Base-by-base conservation (phyloP, 805 yeast species). In the Lipomyces lipofer region DNA sequence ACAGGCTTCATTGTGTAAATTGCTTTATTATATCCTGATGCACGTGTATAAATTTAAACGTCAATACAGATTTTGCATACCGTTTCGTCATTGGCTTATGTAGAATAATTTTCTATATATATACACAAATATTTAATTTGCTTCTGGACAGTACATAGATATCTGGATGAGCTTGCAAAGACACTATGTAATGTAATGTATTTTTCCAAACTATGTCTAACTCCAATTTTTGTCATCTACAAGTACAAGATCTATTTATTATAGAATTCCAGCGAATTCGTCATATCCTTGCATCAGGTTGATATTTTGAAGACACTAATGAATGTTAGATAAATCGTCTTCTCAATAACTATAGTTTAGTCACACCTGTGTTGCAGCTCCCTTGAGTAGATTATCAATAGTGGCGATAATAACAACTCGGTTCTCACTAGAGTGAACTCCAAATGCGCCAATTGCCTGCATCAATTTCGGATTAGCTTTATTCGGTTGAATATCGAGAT, bases 361-460 rank as follows among this genome's bases (percentile, higher is more conserved):
- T 10, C 40, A 36, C 22, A 36, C 40, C 75, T 94, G 99, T 15
- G 99, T 94, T 43, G 97, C 95, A 42, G 99, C 99, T 63, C 99
- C 99, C 77, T 94, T 94, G 68, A 94, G 79, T 68, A 94, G 77
- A 71, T 94, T 94, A 69, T 94, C 99, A 65, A 94, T 92, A 3
- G 97, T 90, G 21, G 97, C 96, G 51, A 92, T 94, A 50, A 94
- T 77, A 22, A 94, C 98, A 21, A 90, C 95, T 70, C 99, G 83
- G 74, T 89, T 85, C 68, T 86, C 88, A 52, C 83, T 83, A 22
- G 91, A 82, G 69, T 87, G 91, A 45, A 95, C 95, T 21, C 95
- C 96, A 69, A 94, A 95, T 0, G 96, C 99, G 57, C 99, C 99
- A 60, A 94, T 80, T 25, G n/a, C n/a, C n/a, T n/a, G n/a, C n/a